These are phyloP conservation scores for Botrytis hyacinthi DNA, from an alignment of 2,329 filamentous ascomycete species.

Conservation along the genomic window DNA sequence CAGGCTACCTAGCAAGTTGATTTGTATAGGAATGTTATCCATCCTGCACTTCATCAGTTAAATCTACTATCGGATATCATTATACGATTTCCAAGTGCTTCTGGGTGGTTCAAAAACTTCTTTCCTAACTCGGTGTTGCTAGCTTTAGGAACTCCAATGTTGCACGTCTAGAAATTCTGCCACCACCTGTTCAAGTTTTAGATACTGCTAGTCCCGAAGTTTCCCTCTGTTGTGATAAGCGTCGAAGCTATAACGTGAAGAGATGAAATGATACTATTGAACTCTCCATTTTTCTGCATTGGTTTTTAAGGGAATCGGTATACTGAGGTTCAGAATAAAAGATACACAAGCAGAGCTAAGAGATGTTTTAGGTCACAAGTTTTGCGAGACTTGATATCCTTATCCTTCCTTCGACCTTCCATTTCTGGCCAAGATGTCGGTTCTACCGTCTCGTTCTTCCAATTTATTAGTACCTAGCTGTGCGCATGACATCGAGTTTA, in stretches of 20 bases:
- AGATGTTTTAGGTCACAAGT: background rate
- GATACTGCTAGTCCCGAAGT: background rate
- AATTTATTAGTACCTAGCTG: background rate
- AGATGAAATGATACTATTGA: background rate
- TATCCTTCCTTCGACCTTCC: background rate
- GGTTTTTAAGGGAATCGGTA: fast-evolving
- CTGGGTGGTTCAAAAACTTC: background rate
- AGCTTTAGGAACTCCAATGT: background rate
- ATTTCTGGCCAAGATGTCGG: background rate
- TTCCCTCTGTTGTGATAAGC: background rate
- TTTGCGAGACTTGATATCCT: background rate
- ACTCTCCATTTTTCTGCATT: background rate
- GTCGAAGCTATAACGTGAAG: background rate
- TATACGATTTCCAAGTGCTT: background rate
- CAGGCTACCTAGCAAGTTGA: background rate
- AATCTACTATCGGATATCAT: background rate
- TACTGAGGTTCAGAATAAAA: background rate
- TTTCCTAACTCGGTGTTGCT: background rate
- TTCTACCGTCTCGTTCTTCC: background rate
- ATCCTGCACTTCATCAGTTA: background rate
- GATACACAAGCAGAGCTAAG: background rate
- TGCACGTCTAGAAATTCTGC: background rate
- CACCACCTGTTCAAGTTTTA: background rate
- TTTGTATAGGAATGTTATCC: background rate
- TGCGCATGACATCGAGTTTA: background rate